Percentiles rank a stretch among this genome's conserved stretches.
These are phyloP conservation scores for Teratosphaeria nubilosa DNA, from an alignment of 2,329 filamentous ascomycete species.

Conservation along the genomic window DNA sequence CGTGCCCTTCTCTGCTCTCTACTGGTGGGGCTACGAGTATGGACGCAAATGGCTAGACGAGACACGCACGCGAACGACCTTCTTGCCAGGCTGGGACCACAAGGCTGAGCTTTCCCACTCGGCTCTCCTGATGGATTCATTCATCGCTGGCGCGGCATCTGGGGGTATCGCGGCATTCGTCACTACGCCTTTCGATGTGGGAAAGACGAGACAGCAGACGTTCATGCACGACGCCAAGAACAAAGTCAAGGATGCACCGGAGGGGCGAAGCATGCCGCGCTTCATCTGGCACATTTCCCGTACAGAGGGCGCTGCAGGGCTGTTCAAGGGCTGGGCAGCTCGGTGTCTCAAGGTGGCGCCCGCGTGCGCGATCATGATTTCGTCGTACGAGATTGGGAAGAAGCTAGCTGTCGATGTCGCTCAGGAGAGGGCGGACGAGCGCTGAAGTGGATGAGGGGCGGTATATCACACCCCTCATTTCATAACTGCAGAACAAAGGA, in stretches of 20 bases:
- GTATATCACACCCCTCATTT: background rate
- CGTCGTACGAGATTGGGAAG: conserved; percentile 93
- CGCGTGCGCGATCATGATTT: conserved; percentile 98
- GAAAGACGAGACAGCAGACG: conserved; percentile 89
- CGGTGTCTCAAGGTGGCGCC: conserved; percentile 90
- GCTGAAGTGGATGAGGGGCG: background rate
- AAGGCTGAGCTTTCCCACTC: conserved; percentile 53
- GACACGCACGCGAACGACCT: conserved; percentile 43
- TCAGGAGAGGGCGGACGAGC: background rate
- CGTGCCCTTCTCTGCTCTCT: conserved; percentile 91
- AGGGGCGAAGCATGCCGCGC: conserved; percentile 66
- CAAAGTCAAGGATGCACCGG: conserved; percentile 44
- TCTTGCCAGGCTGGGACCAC: conserved; percentile 11
- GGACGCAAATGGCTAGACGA: conserved; percentile 64
- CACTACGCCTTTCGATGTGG: conserved; percentile 93
- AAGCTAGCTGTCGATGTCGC: conserved; percentile 50
- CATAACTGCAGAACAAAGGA: background rate
- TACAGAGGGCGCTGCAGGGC: conserved; percentile 66
- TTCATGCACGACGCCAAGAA: conserved; percentile 49
- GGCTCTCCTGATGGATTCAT: conserved; percentile 78
- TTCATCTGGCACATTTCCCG: conserved; percentile 87
- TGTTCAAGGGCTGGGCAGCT: conserved; percentile 88
- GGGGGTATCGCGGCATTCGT: conserved; percentile 78
- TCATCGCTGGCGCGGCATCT: conserved; percentile 72
- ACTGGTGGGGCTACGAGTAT: conserved; percentile 96